A percentile compares a stretch with the other conserved stretches of the same genome.
Conservation (phyloP, 2,329 filamentous ascomycete genomes). For the Epichloe aotearoae region DNA sequence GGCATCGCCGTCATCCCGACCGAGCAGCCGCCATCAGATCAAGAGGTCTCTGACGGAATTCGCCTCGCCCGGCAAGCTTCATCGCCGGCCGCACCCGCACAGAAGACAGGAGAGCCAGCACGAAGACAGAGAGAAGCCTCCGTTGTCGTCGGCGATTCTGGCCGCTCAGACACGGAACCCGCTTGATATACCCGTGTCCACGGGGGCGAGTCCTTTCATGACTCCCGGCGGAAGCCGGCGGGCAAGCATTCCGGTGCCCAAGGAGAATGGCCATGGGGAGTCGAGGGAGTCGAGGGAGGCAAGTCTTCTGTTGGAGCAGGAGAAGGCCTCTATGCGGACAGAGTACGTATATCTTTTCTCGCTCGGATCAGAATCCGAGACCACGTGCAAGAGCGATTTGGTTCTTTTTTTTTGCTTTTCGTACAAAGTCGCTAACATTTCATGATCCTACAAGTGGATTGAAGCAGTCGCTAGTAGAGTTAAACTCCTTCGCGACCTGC, state of each 20-base stretch:
- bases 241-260: slow-evolving; percentile 24
- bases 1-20: slow-evolving; percentile 7
- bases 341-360: slow-evolving; percentile 15
- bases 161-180: slow-evolving; percentile 24
- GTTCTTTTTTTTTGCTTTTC: too few relatives aligned
- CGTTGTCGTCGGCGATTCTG: not conserved
- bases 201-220: slow-evolving; percentile 29
- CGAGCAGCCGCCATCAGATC: slow-evolving; percentile 34
- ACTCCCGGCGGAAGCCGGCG: slow-evolving; percentile 31
- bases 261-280: slow-evolving; percentile 19
- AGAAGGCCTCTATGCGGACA: slow-evolving; percentile 16
- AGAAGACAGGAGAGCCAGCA: slow-evolving; percentile 18
- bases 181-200: slow-evolving; percentile 31
- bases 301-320: slow-evolving; percentile 25
- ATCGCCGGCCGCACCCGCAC: slow-evolving; percentile 22
- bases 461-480: slow-evolving; percentile 35
- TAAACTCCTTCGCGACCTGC: slow-evolving; percentile 46
- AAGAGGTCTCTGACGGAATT: slow-evolving; percentile 43
- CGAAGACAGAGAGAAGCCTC: slow-evolving; percentile 16
- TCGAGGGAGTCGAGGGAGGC: slow-evolving; percentile 29
- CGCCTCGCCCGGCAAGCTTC: slow-evolving; percentile 31
- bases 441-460: slow-evolving; percentile 29
- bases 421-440: not conserved
- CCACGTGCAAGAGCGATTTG: not conserved
- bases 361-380: not conserved